A percentile compares a stretch with the other conserved stretches of the same genome.
phyloP scores from a whole-genome alignment of 768 basidiomycete genomes.

The Kwoniella botswanensis region DNA sequence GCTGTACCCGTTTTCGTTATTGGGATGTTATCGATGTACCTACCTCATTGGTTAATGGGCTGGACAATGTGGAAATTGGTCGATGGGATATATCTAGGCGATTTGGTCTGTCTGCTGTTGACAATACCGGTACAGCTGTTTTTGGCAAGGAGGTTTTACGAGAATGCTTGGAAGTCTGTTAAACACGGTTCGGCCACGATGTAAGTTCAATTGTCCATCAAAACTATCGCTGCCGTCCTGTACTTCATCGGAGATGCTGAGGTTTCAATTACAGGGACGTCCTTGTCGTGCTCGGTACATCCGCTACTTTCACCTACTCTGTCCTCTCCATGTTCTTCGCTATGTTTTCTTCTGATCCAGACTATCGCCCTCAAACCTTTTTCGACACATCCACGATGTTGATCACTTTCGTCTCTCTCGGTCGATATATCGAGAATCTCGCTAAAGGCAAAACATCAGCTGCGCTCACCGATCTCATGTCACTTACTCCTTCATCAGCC shows the following conservation, averaged over 20 bases:
- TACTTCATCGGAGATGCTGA: background rate
- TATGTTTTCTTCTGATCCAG: constrained; percentile 62
- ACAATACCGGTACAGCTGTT: constrained; percentile 93
- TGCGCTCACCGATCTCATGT: constrained; percentile 94
- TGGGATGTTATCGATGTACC: constrained; percentile 75
- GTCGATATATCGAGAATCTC: constrained; percentile 91
- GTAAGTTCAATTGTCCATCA: constrained; percentile 56
- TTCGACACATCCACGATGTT: constrained; percentile 99
- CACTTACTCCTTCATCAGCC: constrained; percentile 91
- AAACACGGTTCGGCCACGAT: constrained; percentile 90
- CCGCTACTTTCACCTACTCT: constrained; percentile 92
- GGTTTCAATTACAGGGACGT: constrained; percentile 66
- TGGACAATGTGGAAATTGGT: constrained; percentile 62
- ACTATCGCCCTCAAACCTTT: constrained; percentile 82
- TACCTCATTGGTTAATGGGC: constrained; percentile 57
- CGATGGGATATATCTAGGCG: constrained; percentile 76
- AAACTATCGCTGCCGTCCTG: background rate
- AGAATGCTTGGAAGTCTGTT: constrained; percentile 85
- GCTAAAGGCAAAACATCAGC: constrained; percentile 98
- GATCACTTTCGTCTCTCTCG: constrained; percentile 94
- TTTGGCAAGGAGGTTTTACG: constrained; percentile 85
- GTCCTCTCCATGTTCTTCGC: constrained; percentile 71
- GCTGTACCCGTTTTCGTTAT: constrained; percentile 94
- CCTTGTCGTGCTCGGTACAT: constrained; percentile 91
- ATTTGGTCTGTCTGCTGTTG: constrained; percentile 73